Base-by-base conservation (phyloP, 2,329 filamentous ascomycete genomes). In the Madurella mycetomatis region DNA sequence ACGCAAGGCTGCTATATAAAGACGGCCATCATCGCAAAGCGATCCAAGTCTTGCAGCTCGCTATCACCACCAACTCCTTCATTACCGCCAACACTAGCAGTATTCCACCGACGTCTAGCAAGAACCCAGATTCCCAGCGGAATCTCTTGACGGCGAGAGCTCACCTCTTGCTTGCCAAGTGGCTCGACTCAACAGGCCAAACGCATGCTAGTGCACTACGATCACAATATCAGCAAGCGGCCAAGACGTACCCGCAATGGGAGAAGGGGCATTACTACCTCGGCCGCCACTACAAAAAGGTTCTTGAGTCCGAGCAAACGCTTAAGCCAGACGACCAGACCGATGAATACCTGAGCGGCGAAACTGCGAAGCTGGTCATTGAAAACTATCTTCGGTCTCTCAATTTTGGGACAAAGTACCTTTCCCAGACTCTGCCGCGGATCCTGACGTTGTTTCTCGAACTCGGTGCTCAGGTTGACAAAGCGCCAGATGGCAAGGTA, bases 261-360 rank as follows among this genome's bases (percentile, higher is more conserved):
- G 94, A 99, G 68, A 97, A 96, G 70, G 92, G 90, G 0, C 92
- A 97, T 67, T 99, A 97, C 69, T 96, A 96, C 69, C 81, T 99
- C 9, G 94, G 94, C 5, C 90, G 92, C 45, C 91, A 97, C 71
- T 99, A 99, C 78, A 95, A 96, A 69, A 99, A 96, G 70, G 81
- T 97, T 4, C 76, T 96, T 2, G 92, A 97, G 64, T 89, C 90
- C 0, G 91, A 97, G 69, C 92, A 90, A 69, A 76, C 81, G 1
- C 81, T 95, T 49, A 85, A 87, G 39, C 76, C 82, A 16, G 82
- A 86, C 30, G 91, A 92, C 59, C 91, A 96, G 69, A 85, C 81
- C 41, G 86, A 91, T 51, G 78, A 82, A 55, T 91, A 85, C 64
- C 72, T 94, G 52, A 88, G 83, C 11, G 95, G 94, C 40, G 92